Base-by-base conservation (phyloP, 1,284 basidiomycete species). In the Puccinia triticina region DNA sequence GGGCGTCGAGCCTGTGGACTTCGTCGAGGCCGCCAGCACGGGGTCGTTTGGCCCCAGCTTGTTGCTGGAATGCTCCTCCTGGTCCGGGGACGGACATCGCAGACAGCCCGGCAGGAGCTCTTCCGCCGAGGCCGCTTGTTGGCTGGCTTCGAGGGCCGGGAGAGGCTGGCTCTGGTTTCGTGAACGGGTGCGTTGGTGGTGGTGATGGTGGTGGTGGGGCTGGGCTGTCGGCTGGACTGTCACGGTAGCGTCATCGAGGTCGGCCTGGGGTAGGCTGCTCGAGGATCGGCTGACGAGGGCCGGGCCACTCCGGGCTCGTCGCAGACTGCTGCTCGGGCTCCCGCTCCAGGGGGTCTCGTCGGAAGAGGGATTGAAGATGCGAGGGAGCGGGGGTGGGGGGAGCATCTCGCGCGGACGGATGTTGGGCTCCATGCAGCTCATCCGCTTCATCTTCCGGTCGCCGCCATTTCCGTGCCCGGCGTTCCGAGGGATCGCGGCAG, bases 391-490 rank as follows among this genome's bases (percentile, higher is more conserved):
- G 29, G 55, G 69, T 43, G 77, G 59, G 23, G 61, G 64, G 26
- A 50, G 48, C 16, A 67, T 69, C 21, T 72, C 57, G 14, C 37
- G 69, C 12, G 72, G 46, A 11, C 55, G 59, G n/a, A 59, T 57
- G 53, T 64, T 48, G 14, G 80, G 72, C 37, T 69, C 80, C 72
- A 82, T 76, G 26, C 50, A 82, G 50, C 80, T 82, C 80, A 82
- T 75, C 29, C 71, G 66, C 40, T 75, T 74, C 71, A 81, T 21
- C 43, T 81, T 81, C 32, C 79, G 69, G 50, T 81, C 79, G 8
- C 69, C 16, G 46, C 11, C 5, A 29, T 32, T 57, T n/a, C 32
- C 12, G 40, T 26, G 18, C 23, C 48, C 34, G 50, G 14, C n/a
- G n/a, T n/a, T 37, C 10, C 75, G 46, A 46, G 55, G 48, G 46